phyloP scores from a whole-genome alignment of 495 filamentous ascomycete genomes.

The Podospora pseudopauciseta region DNA sequence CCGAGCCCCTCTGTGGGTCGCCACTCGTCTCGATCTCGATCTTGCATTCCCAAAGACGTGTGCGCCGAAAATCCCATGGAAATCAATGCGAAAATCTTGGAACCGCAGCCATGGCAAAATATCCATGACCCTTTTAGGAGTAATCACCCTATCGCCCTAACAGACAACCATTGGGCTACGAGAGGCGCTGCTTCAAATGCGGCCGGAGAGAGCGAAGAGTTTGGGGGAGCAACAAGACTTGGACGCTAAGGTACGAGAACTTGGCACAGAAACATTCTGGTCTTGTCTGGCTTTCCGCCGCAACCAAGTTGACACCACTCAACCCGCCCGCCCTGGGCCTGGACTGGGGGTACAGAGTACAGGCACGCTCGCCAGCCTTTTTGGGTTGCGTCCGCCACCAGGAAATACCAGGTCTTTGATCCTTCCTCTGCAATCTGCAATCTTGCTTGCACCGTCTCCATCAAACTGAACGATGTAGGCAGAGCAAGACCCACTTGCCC shows the following conservation, averaged over 20 bases:
- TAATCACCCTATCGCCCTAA: too few relatives aligned
- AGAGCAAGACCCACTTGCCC: neutral
- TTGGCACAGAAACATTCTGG: neutral
- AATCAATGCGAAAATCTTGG: neutral
- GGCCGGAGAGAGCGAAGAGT: too few relatives aligned
- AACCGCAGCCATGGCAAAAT: neutral
- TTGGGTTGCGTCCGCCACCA: neutral
- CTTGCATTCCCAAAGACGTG: neutral
- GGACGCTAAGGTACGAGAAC: neutral
- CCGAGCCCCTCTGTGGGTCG: neutral
- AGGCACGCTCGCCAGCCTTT: neutral
- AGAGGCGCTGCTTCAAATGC: too few relatives aligned
- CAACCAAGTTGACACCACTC: too few relatives aligned
- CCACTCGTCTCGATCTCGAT: neutral
- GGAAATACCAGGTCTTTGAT: neutral
- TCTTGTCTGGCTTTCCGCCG: neutral
- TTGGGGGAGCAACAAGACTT: too few relatives aligned
- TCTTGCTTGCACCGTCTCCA: conserved; percentile 1
- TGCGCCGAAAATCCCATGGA: neutral
- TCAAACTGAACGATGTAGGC: neutral
- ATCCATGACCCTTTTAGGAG: too few relatives aligned
- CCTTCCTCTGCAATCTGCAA: neutral
- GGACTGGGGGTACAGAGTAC: neutral
- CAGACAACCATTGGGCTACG: too few relatives aligned
- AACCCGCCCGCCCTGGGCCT: too few relatives aligned